Evolutionary conservation across 495 filamentous ascomycete species (phyloP), one percentile per base, ranked within the genome.

Genomic region (Podospora sp.): DNA sequence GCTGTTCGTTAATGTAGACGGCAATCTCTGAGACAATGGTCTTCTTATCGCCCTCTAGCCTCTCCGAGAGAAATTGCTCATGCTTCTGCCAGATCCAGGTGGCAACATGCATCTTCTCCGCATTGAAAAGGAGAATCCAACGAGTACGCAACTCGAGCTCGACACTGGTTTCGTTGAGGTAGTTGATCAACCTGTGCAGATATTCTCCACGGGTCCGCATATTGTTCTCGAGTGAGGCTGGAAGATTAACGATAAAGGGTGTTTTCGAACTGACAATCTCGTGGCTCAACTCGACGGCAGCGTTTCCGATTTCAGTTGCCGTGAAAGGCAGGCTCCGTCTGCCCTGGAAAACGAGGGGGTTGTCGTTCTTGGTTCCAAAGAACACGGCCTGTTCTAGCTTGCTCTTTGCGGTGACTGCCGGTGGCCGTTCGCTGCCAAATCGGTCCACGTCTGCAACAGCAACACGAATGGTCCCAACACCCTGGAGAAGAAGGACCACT

Each of bases 311-410:
- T 67, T 97, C 92, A 35, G 83, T 77, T 16, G 80, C 68, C 1
- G 87, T 79, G 68, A 93, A 97, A 24, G 82, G 78, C 21, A 88
- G 79, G 49, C 86, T 86, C 25, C 85, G 80, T 58, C 85, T 84
- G 33, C 86, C 85, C 57, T 87, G 82, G 66, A 99, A 90, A 68
- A 92, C 88, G 29, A 99, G 79, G 11, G 93, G 89, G 69, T 95
- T 97, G 69, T 90, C 86, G 53, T 85, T 82, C 76, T 92, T 87
- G 22, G 86, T 87, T 1, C 94, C 92, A 75, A 91, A 98, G 79
- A 97, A 97, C 3, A 97, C 88, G 16, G 94, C 94, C 75, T 98
- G 94, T 71, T 97, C 93, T 52, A 99, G 83, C 76, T 94, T 97
- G 73, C 87, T 91, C 74, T 91, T 93, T 8, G 91, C 90, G 1